Percentiles rank a stretch among this genome's conserved stretches.
Evolutionary conservation across 495 filamentous ascomycete genomes (phyloP).

Genomic region (Cenococcum geophilum): DNA sequence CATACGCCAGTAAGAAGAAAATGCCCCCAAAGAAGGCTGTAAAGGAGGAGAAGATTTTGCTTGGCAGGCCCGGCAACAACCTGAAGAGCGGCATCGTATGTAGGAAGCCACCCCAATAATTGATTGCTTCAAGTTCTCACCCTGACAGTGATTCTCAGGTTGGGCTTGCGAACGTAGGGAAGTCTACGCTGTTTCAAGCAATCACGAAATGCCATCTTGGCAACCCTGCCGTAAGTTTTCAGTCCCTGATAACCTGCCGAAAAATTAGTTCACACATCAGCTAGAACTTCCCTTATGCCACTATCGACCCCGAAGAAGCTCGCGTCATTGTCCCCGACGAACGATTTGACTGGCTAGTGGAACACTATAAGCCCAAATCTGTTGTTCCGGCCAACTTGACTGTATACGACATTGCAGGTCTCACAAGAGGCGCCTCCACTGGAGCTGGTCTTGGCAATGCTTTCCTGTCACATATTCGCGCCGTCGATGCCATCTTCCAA

Average conservation of each 20-base stretch:
- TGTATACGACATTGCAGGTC: conserved; percentile 97
- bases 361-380: conserved; percentile 96
- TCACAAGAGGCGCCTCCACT: conserved; percentile 93
- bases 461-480: conserved; percentile 97
- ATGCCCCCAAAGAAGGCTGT: conserved; percentile 73
- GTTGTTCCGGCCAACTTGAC: conserved; percentile 93
- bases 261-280: conserved; percentile 16
- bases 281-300: conserved; percentile 97
- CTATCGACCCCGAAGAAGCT: conserved; percentile 97
- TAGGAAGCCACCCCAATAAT: conserved; percentile 42
- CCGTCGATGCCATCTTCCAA: conserved; percentile 99
- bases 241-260: neutral
- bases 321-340: conserved; percentile 96
- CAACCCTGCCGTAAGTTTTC: conserved; percentile 76
- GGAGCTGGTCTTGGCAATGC: conserved; percentile 96
- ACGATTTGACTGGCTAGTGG: conserved; percentile 89
- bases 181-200: conserved; percentile 98
- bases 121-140: conserved; percentile 24
- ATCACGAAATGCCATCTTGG: conserved; percentile 97
- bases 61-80: conserved; percentile 96
- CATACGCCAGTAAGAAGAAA: conserved; percentile 43
- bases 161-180: conserved; percentile 98
- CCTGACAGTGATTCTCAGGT: conserved; percentile 54
- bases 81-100: conserved; percentile 99
- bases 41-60: conserved; percentile 70